Evolutionary conservation across 208 protist species (phyloP).

Genomic region (Herpetomonas tarakana): DNA sequence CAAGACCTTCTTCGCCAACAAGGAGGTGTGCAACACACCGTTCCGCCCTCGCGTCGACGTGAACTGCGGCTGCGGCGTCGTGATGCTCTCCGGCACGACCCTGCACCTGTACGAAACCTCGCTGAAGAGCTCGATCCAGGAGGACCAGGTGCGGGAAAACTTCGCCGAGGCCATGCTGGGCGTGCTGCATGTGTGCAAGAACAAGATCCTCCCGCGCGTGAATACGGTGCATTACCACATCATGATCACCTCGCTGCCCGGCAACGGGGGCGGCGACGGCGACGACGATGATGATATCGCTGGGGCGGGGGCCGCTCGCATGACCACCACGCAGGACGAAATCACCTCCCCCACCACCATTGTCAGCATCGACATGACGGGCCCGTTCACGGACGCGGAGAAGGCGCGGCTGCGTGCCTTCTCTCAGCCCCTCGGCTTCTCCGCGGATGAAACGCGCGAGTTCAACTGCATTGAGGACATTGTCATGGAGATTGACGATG

Average conservation of each 20-base stretch:
- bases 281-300: conserved; percentile 7
- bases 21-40: conserved; percentile 44
- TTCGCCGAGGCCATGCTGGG: conserved; percentile 84
- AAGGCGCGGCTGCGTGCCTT: conserved; percentile 45
- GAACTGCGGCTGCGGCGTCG: conserved; percentile 74
- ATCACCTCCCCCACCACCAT: conserved; percentile 39
- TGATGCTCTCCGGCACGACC: conserved; percentile 58
- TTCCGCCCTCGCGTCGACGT: conserved; percentile 61
- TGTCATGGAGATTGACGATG: conserved; percentile 56
- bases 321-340: conserved; percentile 8
- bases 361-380: conserved; percentile 60
- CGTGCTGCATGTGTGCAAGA: conserved; percentile 55
- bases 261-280: conserved; percentile 6
- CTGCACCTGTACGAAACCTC: conserved; percentile 87
- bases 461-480: conserved; percentile 69
- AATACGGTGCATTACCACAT: conserved; percentile 86
- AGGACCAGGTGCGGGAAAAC: conserved; percentile 70
- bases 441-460: conserved; percentile 38
- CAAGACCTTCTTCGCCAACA: conserved; percentile 54
- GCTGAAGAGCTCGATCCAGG: conserved; percentile 53
- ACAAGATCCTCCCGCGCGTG: conserved; percentile 55
- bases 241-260: conserved; percentile 56
- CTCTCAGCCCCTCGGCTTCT: conserved; percentile 62
- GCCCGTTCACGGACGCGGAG: conserved; percentile 59
- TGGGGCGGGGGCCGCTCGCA: too few relatives aligned